A percentile compares a stretch with the other conserved stretches of the same genome.
Conservation (phyloP, 345 rosid genomes). For the Gossypioides kirkii region DNA sequence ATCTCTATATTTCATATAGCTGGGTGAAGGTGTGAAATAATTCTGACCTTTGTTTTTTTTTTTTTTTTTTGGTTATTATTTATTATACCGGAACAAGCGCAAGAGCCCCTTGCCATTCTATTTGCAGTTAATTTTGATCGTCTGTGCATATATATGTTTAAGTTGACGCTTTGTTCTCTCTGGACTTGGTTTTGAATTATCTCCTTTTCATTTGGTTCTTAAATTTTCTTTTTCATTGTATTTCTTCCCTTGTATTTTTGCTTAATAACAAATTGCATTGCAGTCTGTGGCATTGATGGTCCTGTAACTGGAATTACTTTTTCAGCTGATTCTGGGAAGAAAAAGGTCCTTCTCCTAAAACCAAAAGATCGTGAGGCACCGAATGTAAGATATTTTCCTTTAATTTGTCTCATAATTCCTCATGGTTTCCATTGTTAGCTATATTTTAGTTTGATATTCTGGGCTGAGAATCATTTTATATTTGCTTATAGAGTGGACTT, state of each 20-base stretch:
- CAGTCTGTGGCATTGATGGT: constrained; percentile 34
- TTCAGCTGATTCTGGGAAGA: constrained; percentile 53
- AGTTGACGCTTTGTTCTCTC: background rate
- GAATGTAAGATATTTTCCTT: constrained; percentile 35
- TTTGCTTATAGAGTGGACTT: background rate
- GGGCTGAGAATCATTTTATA: background rate
- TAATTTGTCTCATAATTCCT: background rate
- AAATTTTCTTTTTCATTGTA: background rate
- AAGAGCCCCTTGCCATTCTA: background rate
- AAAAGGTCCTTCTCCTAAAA: constrained; percentile 48
- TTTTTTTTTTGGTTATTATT: background rate
- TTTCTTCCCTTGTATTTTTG: background rate
- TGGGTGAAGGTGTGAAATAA: constrained; percentile 2
- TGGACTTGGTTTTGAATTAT: background rate
- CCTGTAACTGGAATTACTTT: constrained; percentile 43
- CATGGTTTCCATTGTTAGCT: background rate
- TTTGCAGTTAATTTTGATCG: background rate
- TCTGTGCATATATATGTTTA: background rate
- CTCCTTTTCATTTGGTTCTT: background rate
- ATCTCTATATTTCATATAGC: background rate
- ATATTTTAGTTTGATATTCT: background rate
- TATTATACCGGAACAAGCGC: background rate
- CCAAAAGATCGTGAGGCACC: constrained; percentile 39
- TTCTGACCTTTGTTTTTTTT: background rate
- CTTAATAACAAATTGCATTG: constrained; percentile 13